These are phyloP conservation scores for Geotrichum candidum DNA, from an alignment of 1,139 yeast genomes.

Conservation along the genomic window DNA sequence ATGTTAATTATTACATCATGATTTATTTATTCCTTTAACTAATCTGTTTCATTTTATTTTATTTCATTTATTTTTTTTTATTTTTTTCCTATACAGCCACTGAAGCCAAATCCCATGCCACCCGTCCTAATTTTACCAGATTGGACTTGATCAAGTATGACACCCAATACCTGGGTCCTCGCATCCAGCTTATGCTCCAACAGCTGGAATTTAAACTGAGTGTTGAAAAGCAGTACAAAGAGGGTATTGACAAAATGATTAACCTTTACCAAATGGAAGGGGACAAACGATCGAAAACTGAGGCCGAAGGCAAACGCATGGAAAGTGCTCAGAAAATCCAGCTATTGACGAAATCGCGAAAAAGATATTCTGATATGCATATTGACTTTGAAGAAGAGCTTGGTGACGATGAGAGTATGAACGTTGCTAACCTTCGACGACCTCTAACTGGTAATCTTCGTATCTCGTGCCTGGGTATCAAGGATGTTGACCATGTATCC, in stretches of 20 bases:
- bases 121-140: slow-evolving; percentile 32
- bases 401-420: slow-evolving; percentile 45
- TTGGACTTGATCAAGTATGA: slow-evolving; percentile 84
- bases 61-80: background rate
- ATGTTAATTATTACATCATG: background rate
- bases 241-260: slow-evolving; percentile 83
- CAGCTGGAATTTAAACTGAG: slow-evolving; percentile 88
- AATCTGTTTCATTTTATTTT: background rate
- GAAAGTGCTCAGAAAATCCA: slow-evolving; percentile 86
- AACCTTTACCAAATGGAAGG: slow-evolving; percentile 86
- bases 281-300: slow-evolving; percentile 75
- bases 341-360: slow-evolving; percentile 72
- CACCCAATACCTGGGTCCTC: slow-evolving; percentile 88
- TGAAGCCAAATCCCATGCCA: background rate
- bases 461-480: slow-evolving; percentile 62
- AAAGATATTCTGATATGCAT: slow-evolving; percentile 84
- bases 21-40: background rate
- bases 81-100: background rate
- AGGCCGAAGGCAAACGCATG: slow-evolving; percentile 80
- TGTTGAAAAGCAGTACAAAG: slow-evolving; percentile 88
- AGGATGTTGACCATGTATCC: slow-evolving; percentile 90
- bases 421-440: slow-evolving; percentile 63
- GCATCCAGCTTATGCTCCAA: slow-evolving; percentile 91
- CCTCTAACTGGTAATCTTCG: slow-evolving; percentile 77
- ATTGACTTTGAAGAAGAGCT: slow-evolving; percentile 57